A percentile compares a stretch with the other conserved stretches of the same genome.
Evolutionary conservation across 371 early-diverging fungal genomes (phyloP).

Genomic region (Coemansia sp.): DNA sequence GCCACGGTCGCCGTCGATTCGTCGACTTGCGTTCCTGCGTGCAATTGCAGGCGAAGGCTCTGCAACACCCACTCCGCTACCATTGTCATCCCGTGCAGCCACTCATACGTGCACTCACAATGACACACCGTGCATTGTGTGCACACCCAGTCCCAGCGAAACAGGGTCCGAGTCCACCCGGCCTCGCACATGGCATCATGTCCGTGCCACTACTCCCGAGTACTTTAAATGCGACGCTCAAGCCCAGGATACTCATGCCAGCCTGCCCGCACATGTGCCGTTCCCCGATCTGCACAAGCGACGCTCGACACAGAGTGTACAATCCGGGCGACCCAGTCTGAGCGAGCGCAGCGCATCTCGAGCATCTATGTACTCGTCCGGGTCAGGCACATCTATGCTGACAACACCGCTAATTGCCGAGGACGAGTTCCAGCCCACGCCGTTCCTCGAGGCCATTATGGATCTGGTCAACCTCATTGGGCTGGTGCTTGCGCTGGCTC

Average conservation of each 20-base stretch:
- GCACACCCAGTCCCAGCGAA: not conserved
- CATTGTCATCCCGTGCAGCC: not conserved
- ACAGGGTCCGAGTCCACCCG: not conserved
- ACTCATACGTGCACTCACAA: not conserved
- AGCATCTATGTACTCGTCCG: slow-evolving; percentile 23
- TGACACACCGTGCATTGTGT: slow-evolving; percentile 4
- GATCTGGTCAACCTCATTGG: slow-evolving; percentile 50
- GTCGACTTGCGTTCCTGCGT: slow-evolving; percentile 17
- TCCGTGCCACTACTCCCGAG: not conserved
- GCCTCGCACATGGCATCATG: slow-evolving; percentile 7
- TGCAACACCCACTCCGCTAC: not conserved
- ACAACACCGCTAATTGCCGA: slow-evolving; percentile 46
- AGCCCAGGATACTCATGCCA: not conserved
- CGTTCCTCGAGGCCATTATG: slow-evolving; percentile 48
- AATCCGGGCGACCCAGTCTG: slow-evolving; percentile 4
- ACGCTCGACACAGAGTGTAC: slow-evolving; percentile 12
- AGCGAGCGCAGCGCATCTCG: slow-evolving; percentile 16
- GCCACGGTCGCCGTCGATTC: slow-evolving; percentile 23
- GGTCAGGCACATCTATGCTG: slow-evolving; percentile 19
- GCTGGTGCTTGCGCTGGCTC: slow-evolving; percentile 30
- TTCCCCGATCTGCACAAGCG: slow-evolving; percentile 13
- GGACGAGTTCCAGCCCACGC: slow-evolving; percentile 50
- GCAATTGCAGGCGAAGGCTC: slow-evolving; percentile 1
- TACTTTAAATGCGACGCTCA: not conserved
- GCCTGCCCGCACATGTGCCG: slow-evolving; percentile 1